Evolutionary conservation across 73 alveolate genomes (phyloP), one percentile per base, ranked within the genome.

Genomic region (Paramecium bursaria): DNA sequence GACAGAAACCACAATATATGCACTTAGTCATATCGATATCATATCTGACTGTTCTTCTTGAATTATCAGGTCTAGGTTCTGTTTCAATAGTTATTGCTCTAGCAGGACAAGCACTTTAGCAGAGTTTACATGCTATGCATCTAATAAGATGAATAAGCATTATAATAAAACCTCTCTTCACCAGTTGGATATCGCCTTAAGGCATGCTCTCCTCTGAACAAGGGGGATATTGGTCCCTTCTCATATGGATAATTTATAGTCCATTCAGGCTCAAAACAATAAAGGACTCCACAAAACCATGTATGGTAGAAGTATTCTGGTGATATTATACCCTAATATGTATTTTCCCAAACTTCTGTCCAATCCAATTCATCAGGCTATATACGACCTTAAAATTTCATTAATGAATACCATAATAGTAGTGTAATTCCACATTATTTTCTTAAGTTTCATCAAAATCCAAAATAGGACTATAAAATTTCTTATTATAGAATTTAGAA

Each of bases 191-290:
- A 94, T 46, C 98, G 57, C 86, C 98, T 90, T 53, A 94, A 92
- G 44, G 96, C 98, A 73, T 94, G 98, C 75, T 94, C 98, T 61
- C 98, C 98, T 92, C 98, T 92, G 90, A 94, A 94, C 73, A 92
- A 33, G 3, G 98, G 96, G 42, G 93, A 75, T 47, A 94, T 86
- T 4, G 98, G 96, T 17, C 97, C 98, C 77, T 94, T 94, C 77
- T 94, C 98, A 92, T 90, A 88, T 9, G 98, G 98, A 75, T 94
- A 94, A 86, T 88, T 90, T 39, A 94, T 90, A n/a, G 93, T 87
- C 86, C 87, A 85, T 85, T 87, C 93, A 9, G 93, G 85, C 61
- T 87, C 93, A 33, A 87, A 57, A n/a, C 86, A 57, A 67, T 87
- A 79, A 10, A 79, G 51, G 26, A 79, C 76, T 53, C 89, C 89